Conservation (phyloP, 1,139 yeast species). For the Hanseniaspora gamundiae region DNA sequence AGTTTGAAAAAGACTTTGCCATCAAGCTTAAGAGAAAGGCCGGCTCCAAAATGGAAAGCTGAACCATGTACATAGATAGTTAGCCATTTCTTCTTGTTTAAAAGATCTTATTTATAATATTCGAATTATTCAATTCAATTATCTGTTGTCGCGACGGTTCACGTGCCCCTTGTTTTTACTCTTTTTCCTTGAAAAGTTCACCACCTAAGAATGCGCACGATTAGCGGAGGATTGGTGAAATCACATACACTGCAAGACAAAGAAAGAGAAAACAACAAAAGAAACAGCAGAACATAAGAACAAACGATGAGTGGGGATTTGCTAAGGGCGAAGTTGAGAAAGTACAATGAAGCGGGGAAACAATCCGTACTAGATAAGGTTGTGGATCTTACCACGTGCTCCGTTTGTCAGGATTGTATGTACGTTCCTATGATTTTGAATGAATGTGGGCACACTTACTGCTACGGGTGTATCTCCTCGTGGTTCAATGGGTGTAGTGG, state of each 20-base stretch:
- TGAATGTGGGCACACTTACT: slow-evolving; percentile 21
- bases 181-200: too few relatives aligned
- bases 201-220: too few relatives aligned
- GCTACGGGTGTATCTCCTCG: slow-evolving; percentile 18
- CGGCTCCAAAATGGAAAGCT: too few relatives aligned
- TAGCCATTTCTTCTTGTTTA: too few relatives aligned
- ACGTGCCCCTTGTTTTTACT: too few relatives aligned
- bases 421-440: slow-evolving; percentile 22
- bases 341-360: not conserved
- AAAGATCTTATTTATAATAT: too few relatives aligned
- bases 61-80: too few relatives aligned
- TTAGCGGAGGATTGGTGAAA: too few relatives aligned
- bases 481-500: slow-evolving; percentile 18
- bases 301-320: not conserved
- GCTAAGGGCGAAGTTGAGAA: not conserved
- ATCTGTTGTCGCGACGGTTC: too few relatives aligned
- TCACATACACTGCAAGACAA: not conserved
- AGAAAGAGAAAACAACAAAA: not conserved
- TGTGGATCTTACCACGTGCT: slow-evolving; percentile 18
- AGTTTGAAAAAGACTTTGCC: slow-evolving; percentile 10
- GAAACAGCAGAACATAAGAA: too few relatives aligned
- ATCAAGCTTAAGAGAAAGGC: not conserved
- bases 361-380: slow-evolving; percentile 8
- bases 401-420: slow-evolving; percentile 24
- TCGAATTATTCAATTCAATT: too few relatives aligned